Evolutionary conservation across 1,139 yeast species (phyloP).

Genomic region (Geotrichum restrictum): DNA sequence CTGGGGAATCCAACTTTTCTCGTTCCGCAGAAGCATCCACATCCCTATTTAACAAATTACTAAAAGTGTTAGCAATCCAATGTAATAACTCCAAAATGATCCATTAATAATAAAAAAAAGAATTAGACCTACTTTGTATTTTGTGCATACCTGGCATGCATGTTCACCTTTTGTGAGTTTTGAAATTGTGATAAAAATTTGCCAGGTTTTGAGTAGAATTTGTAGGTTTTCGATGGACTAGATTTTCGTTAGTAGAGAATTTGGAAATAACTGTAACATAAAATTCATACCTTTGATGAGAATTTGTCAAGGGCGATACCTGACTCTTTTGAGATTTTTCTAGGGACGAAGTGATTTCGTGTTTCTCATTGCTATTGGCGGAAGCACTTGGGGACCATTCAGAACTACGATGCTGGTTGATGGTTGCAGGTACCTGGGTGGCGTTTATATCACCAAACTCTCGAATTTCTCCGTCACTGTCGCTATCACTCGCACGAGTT

Average conservation of each 20-base stretch:
- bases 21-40: no score
- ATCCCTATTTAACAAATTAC: background rate
- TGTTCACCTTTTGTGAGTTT: background rate
- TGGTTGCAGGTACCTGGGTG: constrained; percentile 6
- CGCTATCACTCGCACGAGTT: background rate
- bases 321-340: background rate
- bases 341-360: constrained; percentile 4
- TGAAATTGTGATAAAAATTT: constrained; percentile 7
- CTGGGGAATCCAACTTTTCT: no score
- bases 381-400: background rate
- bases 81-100: background rate
- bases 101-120: background rate
- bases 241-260: no score
- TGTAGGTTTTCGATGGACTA: background rate
- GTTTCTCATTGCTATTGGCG: background rate
- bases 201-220: constrained; percentile 5
- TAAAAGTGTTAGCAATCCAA: background rate
- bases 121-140: background rate
- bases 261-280: no score
- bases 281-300: constrained; percentile 5
- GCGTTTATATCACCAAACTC: background rate
- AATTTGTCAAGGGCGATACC: background rate
- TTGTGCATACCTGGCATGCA: background rate
- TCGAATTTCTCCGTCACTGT: constrained; percentile 1
- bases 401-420: background rate